Evolutionary conservation across 2,329 filamentous ascomycete genomes (phyloP).

Genomic region (Cladosporium austrohemisphaericum): DNA sequence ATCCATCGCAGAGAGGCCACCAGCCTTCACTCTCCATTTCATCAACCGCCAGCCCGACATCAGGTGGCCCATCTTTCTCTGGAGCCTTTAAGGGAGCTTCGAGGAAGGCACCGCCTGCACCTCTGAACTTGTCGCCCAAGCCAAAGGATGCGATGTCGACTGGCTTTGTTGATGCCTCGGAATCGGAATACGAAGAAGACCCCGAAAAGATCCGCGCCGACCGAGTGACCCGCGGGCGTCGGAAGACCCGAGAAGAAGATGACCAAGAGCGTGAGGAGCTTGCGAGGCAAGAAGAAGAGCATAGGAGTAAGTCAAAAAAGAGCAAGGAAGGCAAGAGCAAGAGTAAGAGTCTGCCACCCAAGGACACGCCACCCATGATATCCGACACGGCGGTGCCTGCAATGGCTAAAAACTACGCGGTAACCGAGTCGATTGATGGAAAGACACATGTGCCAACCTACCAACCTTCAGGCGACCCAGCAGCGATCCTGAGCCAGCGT

Average conservation of each 20-base stretch:
- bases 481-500: conserved; percentile 28
- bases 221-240: conserved; percentile 58
- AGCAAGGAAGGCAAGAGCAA: conserved; percentile 55
- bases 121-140: conserved; percentile 62
- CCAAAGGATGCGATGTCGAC: conserved; percentile 8
- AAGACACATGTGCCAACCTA: conserved; percentile 20
- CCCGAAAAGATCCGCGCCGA: conserved; percentile 44
- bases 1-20: conserved; percentile 16
- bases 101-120: conserved; percentile 80
- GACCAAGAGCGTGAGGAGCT: conserved; percentile 70
- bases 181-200: conserved; percentile 80
- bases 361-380: background rate
- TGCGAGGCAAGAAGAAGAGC: conserved; percentile 59
- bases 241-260: conserved; percentile 84
- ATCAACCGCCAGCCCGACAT: conserved; percentile 11
- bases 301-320: conserved; percentile 70
- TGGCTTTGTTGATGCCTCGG: conserved; percentile 58
- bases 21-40: conserved; percentile 12
- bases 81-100: conserved; percentile 35
- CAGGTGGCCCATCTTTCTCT: conserved; percentile 19
- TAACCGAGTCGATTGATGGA: background rate
- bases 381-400: background rate
- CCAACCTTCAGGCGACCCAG: conserved; percentile 23
- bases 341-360: conserved; percentile 29
- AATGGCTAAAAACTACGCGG: background rate